These are phyloP conservation scores for Zygoascus flipseniorum DNA, from an alignment of 805 yeast species.

Conservation along the genomic window DNA sequence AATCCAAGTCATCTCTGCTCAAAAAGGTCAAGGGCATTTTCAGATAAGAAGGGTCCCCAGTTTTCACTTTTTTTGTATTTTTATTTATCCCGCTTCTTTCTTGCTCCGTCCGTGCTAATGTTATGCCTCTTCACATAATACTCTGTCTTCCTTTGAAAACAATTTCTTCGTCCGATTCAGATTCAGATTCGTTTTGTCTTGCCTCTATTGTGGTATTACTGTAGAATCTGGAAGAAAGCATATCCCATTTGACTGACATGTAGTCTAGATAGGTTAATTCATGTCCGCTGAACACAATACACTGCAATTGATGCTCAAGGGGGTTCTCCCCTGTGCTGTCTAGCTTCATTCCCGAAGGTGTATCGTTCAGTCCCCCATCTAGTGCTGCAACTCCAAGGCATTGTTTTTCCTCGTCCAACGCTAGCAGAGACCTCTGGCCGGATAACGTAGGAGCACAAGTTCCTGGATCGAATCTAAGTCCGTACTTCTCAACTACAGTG, in stretches of 20 bases:
- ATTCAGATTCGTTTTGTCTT: constrained; percentile 2
- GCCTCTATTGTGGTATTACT: neutral
- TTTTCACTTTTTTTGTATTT: neutral
- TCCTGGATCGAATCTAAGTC: constrained; percentile 10
- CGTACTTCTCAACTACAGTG: neutral
- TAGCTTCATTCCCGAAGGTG: constrained; percentile 9
- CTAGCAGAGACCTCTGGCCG: constrained; percentile 1
- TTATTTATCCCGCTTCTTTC: neutral
- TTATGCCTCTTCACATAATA: too few relatives aligned
- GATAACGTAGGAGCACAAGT: constrained; percentile 9
- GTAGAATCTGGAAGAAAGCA: neutral
- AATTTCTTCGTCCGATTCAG: constrained; percentile 7
- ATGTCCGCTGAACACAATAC: constrained; percentile 10
- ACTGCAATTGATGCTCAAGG: constrained; percentile 6
- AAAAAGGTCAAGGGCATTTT: constrained; percentile 40
- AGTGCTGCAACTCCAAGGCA: constrained; percentile 10
- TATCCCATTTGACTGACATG: constrained; percentile 6
- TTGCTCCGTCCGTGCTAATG: neutral
- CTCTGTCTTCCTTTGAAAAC: neutral
- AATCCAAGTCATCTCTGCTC: constrained; percentile 23
- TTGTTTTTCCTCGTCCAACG: constrained; percentile 12
- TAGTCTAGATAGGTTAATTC: constrained; percentile 3
- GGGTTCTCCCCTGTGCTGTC: neutral
- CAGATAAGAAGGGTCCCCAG: constrained; percentile 15
- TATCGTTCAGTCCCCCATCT: constrained; percentile 9